Conservation (phyloP, 176 grass and related monocot species). For the Oryza longistaminata region DNA sequence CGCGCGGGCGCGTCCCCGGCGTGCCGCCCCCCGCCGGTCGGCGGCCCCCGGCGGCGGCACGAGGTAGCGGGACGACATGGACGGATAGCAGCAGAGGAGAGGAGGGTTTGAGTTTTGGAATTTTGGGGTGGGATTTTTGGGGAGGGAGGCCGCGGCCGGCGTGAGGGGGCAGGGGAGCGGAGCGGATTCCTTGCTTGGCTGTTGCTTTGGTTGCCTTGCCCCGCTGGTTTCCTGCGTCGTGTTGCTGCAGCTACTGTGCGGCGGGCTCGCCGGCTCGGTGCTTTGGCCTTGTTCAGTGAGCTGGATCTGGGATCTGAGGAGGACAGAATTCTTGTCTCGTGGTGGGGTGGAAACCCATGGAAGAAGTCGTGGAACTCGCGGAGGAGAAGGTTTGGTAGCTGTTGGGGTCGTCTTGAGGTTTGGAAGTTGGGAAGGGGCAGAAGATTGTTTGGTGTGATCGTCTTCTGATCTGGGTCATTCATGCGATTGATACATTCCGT, state of each 20-base stretch:
- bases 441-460: neutral
- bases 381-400: neutral
- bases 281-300: neutral
- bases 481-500: neutral
- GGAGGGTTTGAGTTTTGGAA: constrained; percentile 32
- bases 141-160: neutral
- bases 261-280: neutral
- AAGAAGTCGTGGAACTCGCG: neutral
- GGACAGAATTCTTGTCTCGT: constrained; percentile 34
- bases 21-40: constrained; percentile 39
- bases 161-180: neutral
- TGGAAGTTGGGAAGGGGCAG: neutral
- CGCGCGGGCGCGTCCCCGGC: constrained; percentile 60
- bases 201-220: neutral
- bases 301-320: constrained; percentile 42
- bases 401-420: neutral
- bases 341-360: neutral
- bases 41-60: constrained; percentile 18
- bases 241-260: neutral
- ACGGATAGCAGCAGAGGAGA: neutral
- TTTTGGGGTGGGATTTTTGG: constrained; percentile 11
- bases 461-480: neutral
- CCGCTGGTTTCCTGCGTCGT: neutral
- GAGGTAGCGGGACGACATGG: constrained; percentile 50
- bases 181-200: constrained; percentile 49